Evolutionary conservation across 306 rosid species (phyloP), one percentile per base, ranked within the genome.

Genomic region (Vigna nakashimae): DNA sequence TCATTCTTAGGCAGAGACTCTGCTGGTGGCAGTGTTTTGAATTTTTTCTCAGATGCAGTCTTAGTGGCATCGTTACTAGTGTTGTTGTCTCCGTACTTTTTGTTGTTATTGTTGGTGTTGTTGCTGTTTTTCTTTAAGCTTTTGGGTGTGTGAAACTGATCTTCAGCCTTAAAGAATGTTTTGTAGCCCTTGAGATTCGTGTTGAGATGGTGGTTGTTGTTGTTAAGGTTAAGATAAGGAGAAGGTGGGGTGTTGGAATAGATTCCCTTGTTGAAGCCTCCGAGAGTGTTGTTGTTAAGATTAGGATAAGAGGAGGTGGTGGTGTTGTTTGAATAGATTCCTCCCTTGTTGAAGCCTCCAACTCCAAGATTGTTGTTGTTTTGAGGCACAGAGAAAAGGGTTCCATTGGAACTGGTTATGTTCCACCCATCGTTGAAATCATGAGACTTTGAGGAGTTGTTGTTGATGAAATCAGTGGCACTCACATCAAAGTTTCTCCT

Each of bases 11-110:
- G 97, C 1, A 95, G 84, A 38, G 97, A 86, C 73, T 95, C 98
- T 0, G 98, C 83, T 12, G 97, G 88, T 48, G 98, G 97, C 7
- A 95, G 87, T 1, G 96, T 91, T 86, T 91, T 95, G 77, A 92
- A 91, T 53, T 89, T 89, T 86, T 94, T 94, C 30, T 91, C 98
- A 7, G 74, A 57, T 32, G 66, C 73, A 58, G 82, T 80, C 80
- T 88, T 89, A 0, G 63, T 0, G 1, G 71, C 82, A 48, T 90
- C 84, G 50, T 51, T 86, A 6, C 53, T 87, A 22, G 6, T 67
- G 17, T 80, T 89, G 13, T 82, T 84, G 50, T 43, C 11, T 13
- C 9, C 4, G 2, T 86, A 75, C 72, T 86, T 90, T 88, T 80
- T 89, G 45, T 64, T 76, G 30, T 80, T 89, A 38, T 64, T 76